A percentile compares a stretch with the other conserved stretches of the same genome.
These are phyloP conservation scores for Globisporangium nodosum DNA, from an alignment of 352 stramenopile genomes.

Conservation along the genomic window DNA sequence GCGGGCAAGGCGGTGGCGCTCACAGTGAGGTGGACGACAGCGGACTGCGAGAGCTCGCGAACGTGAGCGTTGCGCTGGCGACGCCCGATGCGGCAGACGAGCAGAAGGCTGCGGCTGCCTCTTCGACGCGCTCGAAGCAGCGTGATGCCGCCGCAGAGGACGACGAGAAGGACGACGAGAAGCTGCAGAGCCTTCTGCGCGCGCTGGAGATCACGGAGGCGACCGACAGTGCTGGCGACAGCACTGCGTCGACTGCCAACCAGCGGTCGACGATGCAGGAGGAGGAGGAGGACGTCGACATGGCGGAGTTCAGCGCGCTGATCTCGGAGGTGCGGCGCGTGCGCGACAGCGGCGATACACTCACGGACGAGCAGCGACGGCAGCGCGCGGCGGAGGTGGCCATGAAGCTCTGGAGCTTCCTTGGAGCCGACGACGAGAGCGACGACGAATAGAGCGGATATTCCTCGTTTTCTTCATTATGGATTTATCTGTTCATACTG, in stretches of 20 bases:
- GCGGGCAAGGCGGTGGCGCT: neutral
- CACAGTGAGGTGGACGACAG: neutral
- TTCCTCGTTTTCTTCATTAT: neutral
- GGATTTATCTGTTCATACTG: neutral
- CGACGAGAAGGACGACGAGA: slow-evolving; percentile 23
- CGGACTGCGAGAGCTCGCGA: slow-evolving; percentile 8
- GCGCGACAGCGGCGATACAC: slow-evolving; percentile 38
- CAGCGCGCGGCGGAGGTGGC: slow-evolving; percentile 66
- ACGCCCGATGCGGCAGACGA: neutral
- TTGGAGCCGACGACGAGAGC: slow-evolving; percentile 43
- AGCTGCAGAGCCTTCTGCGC: slow-evolving; percentile 39
- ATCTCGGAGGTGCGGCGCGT: slow-evolving; percentile 63
- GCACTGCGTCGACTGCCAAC: neutral
- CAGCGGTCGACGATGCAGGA: neutral
- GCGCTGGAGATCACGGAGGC: slow-evolving; percentile 33
- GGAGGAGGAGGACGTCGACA: slow-evolving; percentile 43
- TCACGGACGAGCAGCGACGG: slow-evolving; percentile 60
- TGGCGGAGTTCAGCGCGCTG: slow-evolving; percentile 54
- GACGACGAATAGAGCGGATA: slow-evolving; percentile 5
- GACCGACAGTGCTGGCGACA: slow-evolving; percentile 5
- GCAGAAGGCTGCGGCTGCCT: slow-evolving; percentile 3
- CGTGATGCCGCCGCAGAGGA: slow-evolving; percentile 1
- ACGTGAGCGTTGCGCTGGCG: slow-evolving; percentile 12
- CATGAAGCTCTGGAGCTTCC: slow-evolving; percentile 70
- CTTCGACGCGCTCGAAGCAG: slow-evolving; percentile 7